phyloP scores from a whole-genome alignment of 83 land plant species.

The Diphasiastrum complanatum region DNA sequence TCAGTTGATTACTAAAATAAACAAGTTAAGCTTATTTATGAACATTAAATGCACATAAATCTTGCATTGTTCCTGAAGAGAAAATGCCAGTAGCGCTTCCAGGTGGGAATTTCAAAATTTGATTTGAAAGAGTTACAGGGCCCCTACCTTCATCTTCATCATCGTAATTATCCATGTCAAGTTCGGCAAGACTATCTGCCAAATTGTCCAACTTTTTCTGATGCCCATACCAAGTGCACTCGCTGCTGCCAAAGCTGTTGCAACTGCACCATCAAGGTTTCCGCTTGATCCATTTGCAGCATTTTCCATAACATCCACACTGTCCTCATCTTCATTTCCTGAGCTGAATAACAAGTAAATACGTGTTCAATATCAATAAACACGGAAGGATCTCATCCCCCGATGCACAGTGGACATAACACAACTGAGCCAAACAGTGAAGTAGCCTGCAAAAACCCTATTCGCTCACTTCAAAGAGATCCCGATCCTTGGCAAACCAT shows the following conservation, averaged over 20 bases:
- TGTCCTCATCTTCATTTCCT: conserved; percentile 37
- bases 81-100: not conserved
- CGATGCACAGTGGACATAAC: not conserved
- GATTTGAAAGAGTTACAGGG: not conserved
- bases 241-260: conserved; percentile 66
- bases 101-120: not conserved
- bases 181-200: conserved; percentile 59
- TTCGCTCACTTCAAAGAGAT: no score
- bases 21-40: not conserved
- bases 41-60: not conserved
- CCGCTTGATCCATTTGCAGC: conserved; percentile 3
- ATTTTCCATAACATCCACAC: conserved; percentile 24
- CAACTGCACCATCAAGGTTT: conserved; percentile 28
- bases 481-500: no score
- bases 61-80: not conserved
- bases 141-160: conserved; percentile 73
- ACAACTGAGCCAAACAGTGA: no score
- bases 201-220: conserved; percentile 31
- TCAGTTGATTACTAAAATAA: not conserved
- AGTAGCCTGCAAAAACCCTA: no score
- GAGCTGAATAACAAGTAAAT: not conserved
- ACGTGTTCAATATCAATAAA: not conserved
- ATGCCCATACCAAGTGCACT: conserved; percentile 46
- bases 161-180: conserved; percentile 91
- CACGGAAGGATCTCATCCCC: not conserved